Base-by-base conservation (phyloP, 345 rosid species). In the Syzygium aqueum region DNA sequence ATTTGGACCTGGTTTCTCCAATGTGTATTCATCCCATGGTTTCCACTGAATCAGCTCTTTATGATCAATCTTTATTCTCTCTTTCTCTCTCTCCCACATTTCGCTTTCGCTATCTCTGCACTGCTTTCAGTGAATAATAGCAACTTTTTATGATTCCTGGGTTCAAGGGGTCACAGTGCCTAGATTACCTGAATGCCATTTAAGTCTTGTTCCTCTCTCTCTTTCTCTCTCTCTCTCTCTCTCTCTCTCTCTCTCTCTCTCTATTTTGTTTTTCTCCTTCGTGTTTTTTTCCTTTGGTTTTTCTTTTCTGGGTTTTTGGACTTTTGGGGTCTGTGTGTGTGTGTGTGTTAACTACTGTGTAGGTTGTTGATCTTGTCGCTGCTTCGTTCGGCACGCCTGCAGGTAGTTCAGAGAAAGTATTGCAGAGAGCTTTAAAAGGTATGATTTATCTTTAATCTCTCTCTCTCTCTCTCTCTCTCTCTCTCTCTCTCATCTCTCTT, bases 361-460 rank as follows among this genome's bases (percentile, higher is more conserved):
- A 73, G 82, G 88, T 87, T 52, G 91, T 90, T 90, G 90, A 78
- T 89, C 84, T 87, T 89, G 90, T 89, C 87, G 91, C 90, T 78
- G 92, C 89, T 86, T 84, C 88, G 73, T 88, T 87, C 87, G 91
- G 91, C 93, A 90, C 51, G 88, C 86, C 87, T 73, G 82, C 82
- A 73, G 82, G 82, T 37, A 73, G 82, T 73, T 73, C 89, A 90
- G 92, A 88, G 52, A 85, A 52, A 53, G 59, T 51, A 80, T 19
- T 49, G 83, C 89, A 82, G 84, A n/a, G 87, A 33, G 84, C 87
- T 87, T 83, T 65, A 53, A 86, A 87, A 87, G 91, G 89, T 87
- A 88, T 30, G 22, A 13, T 80, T 52, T 82, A 63, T 63, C 43
- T 67, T 73, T 82, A 53, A 51, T 22, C 49, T 73, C 80, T 33